A percentile compares a stretch with the other conserved stretches of the same genome.
Evolutionary conservation across 179 eudicot species (phyloP).

Genomic region (Beta lomatogona): DNA sequence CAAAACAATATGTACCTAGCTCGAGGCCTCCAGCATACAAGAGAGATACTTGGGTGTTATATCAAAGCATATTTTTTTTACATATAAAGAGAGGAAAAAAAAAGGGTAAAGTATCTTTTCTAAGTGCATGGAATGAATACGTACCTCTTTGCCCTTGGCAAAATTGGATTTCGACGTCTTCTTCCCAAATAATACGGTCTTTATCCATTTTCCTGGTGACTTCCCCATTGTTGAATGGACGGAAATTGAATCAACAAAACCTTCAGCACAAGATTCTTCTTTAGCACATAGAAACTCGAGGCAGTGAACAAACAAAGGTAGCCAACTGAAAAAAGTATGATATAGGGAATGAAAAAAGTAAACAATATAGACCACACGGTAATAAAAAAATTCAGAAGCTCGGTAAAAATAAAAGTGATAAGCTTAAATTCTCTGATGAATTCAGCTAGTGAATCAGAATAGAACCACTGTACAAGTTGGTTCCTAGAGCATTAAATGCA

Average conservation of each 20-base stretch:
- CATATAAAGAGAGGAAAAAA: no score
- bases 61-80: no score
- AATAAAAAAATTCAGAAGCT: not conserved
- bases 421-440: not conserved
- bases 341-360: not conserved
- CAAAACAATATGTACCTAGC: not conserved
- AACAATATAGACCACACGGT: not conserved
- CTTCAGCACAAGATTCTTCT: constrained; percentile 29
- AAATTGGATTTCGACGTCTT: constrained; percentile 67
- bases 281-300: not conserved
- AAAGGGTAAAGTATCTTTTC: no score
- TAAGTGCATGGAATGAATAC: no score
- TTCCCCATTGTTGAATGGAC: constrained; percentile 66
- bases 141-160: constrained; percentile 59
- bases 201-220: constrained; percentile 96
- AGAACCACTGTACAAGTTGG: not conserved
- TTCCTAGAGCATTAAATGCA: not conserved
- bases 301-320: constrained; percentile 11
- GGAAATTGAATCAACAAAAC: not conserved
- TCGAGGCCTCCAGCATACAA: not conserved
- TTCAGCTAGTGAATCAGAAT: not conserved
- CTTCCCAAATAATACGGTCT: constrained; percentile 82
- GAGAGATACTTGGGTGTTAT: not conserved
- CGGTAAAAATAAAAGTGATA: not conserved
- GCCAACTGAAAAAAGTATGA: not conserved